Conservation (phyloP, 148 eudicot species). For the Suaeda aralocaspica region DNA sequence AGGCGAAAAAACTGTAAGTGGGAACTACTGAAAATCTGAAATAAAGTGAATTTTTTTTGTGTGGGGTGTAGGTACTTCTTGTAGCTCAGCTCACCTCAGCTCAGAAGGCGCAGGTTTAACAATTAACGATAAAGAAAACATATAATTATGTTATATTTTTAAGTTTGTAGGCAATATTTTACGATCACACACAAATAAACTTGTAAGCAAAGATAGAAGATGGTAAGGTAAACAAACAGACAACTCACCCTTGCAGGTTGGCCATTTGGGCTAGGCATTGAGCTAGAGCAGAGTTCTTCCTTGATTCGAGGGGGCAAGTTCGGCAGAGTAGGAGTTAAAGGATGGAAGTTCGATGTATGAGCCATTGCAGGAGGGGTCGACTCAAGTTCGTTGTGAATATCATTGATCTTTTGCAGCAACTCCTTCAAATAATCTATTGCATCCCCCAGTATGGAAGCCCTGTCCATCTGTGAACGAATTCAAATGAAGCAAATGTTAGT, state of each 20-base stretch:
- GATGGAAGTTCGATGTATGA: conserved; percentile 54
- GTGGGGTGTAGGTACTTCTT: too few species aligned
- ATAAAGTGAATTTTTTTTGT: too few species aligned
- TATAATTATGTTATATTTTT: too few species aligned
- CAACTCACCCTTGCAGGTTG: conserved; percentile 72
- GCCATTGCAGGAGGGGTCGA: conserved; percentile 56
- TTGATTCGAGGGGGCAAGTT: conserved; percentile 62
- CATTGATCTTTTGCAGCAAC: conserved; percentile 74
- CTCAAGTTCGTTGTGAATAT: conserved; percentile 75
- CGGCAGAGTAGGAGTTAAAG: conserved; percentile 74
- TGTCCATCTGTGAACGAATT: conserved; percentile 57
- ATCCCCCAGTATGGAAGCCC: conserved; percentile 89
- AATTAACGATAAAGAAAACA: too few species aligned
- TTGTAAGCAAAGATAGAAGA: not conserved
- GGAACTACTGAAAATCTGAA: too few species aligned
- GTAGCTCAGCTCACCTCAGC: not conserved
- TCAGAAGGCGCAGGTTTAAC: too few species aligned
- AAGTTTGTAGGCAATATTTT: not conserved
- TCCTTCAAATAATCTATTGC: conserved; percentile 82
- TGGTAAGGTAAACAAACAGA: not conserved
- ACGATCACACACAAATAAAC: too few species aligned
- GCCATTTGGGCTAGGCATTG: conserved; percentile 71
- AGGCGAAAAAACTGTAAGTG: too few species aligned
- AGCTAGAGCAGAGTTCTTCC: conserved; percentile 75
- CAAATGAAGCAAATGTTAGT: not conserved